A percentile compares a stretch with the other conserved stretches of the same genome.
Conservation (phyloP, 331 rosid genomes). For the Quercus tomentella region DNA sequence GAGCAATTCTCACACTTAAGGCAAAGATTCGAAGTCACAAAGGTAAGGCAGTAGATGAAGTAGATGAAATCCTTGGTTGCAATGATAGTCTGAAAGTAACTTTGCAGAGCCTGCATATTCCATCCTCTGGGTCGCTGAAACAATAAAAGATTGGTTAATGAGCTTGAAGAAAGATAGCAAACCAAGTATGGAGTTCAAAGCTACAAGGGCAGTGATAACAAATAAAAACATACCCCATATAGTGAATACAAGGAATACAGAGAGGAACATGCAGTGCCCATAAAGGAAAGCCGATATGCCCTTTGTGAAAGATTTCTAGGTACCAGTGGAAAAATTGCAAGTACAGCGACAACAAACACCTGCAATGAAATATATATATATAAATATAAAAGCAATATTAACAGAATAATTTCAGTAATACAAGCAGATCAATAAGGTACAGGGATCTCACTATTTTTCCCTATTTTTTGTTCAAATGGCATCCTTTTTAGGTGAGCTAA, state of each 20-base stretch:
- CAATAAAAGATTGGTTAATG: conserved; percentile 16
- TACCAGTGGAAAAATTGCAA: conserved; percentile 77
- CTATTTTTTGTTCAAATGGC: no score
- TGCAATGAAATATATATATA: conserved; percentile 26
- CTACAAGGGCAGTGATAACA: conserved; percentile 3
- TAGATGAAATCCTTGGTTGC: conserved; percentile 79
- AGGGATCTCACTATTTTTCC: background rate
- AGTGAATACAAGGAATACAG: conserved; percentile 67
- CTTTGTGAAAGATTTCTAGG: conserved; percentile 75
- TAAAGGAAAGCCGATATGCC: conserved; percentile 82
- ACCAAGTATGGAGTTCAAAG: background rate
- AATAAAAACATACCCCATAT: conserved; percentile 60
- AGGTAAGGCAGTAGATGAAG: conserved; percentile 74
- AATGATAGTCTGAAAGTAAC: conserved; percentile 70
- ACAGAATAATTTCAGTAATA: background rate
- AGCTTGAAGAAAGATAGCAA: background rate
- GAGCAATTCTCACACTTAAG: conserved; percentile 68
- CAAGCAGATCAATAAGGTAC: background rate
- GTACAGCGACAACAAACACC: conserved; percentile 89
- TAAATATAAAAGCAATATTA: conserved; percentile 6
- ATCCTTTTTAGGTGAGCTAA: no score
- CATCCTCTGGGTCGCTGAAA: conserved; percentile 91
- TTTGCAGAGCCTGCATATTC: conserved; percentile 88
- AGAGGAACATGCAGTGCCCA: conserved; percentile 88
- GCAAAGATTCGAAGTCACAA: conserved; percentile 75